These are phyloP conservation scores for Lachancea mirantina DNA, from an alignment of 805 yeast species.

Conservation along the genomic window DNA sequence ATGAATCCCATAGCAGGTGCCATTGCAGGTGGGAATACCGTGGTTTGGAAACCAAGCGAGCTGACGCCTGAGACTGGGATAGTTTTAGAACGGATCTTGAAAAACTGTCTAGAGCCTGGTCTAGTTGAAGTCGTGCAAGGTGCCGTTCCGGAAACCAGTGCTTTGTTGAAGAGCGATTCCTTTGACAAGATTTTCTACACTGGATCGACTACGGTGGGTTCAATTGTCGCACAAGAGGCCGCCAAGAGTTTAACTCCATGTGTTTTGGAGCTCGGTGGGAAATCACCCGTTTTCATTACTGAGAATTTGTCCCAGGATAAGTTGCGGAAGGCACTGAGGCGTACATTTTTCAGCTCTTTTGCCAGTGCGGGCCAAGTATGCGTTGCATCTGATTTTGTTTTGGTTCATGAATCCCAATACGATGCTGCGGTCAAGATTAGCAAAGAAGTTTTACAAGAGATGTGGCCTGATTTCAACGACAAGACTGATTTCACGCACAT, in stretches of 20 bases:
- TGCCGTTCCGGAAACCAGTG: slow-evolving; percentile 54
- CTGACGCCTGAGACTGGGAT: slow-evolving; percentile 53
- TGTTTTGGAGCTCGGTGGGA: slow-evolving; percentile 84
- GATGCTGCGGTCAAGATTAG: slow-evolving; percentile 40
- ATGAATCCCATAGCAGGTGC: slow-evolving; percentile 70
- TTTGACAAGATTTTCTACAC: slow-evolving; percentile 84
- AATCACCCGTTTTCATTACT: slow-evolving; percentile 75
- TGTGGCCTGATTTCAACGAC: slow-evolving; percentile 38
- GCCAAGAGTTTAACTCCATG: slow-evolving; percentile 80
- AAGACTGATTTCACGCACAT: slow-evolving; percentile 51
- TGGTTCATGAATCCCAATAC: slow-evolving; percentile 56
- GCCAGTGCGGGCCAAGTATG: slow-evolving; percentile 87
- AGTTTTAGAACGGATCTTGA: slow-evolving; percentile 50
- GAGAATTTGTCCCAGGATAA: slow-evolving; percentile 39
- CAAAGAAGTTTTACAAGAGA: slow-evolving; percentile 36
- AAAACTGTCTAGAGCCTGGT: slow-evolving; percentile 47
- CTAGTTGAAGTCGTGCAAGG: slow-evolving; percentile 65
- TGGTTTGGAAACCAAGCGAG: slow-evolving; percentile 72
- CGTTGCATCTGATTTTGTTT: slow-evolving; percentile 77
- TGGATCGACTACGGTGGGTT: slow-evolving; percentile 73
- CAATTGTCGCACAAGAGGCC: slow-evolving; percentile 69
- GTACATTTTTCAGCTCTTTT: slow-evolving; percentile 74
- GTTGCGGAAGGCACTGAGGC: slow-evolving; percentile 42
- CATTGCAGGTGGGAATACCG: slow-evolving; percentile 78
- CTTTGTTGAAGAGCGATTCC: slow-evolving; percentile 46